Percentiles rank a stretch among this genome's conserved stretches.
These are phyloP conservation scores for Pseudocercospora fuligena DNA, from an alignment of 2,329 filamentous ascomycete genomes.

Conservation along the genomic window DNA sequence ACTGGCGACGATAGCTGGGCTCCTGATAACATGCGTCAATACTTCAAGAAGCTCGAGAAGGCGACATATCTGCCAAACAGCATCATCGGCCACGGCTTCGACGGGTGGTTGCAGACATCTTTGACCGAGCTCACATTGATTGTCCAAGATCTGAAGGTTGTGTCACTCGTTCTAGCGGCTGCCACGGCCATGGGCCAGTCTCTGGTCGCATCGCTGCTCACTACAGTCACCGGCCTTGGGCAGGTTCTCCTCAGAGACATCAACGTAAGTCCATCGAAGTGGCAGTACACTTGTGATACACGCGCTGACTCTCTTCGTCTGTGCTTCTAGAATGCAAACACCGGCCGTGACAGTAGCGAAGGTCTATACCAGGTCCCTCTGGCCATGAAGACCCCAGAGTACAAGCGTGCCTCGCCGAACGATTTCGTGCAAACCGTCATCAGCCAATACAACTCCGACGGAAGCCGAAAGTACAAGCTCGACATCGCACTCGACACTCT, in stretches of 20 bases:
- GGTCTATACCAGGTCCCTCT: constrained; percentile 64
- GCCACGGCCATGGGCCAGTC: constrained; percentile 52
- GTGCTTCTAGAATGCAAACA: neutral
- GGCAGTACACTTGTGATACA: too few species aligned
- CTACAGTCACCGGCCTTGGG: constrained; percentile 51
- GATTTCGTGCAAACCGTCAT: constrained; percentile 16
- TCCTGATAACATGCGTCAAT: constrained; percentile 62
- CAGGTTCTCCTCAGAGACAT: constrained; percentile 56
- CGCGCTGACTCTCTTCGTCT: too few species aligned
- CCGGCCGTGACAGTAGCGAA: constrained; percentile 51
- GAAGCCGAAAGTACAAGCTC: constrained; percentile 25
- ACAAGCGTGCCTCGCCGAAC: constrained; percentile 12
- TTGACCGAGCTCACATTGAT: constrained; percentile 58
- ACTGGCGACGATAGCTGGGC: constrained; percentile 67
- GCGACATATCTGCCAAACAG: constrained; percentile 50
- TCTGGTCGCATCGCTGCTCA: constrained; percentile 43
- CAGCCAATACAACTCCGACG: constrained; percentile 10
- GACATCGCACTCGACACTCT: constrained; percentile 55
- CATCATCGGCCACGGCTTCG: constrained; percentile 57
- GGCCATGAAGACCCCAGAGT: constrained; percentile 45
- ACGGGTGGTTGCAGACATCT: constrained; percentile 61
- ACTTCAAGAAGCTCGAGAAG: constrained; percentile 59
- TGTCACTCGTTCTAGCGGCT: constrained; percentile 57
- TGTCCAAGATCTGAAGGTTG: constrained; percentile 57
- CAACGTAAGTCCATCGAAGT: constrained; percentile 14